Conservation (phyloP, 108 stramenopile species). For the Mediolabrus comicus region DNA sequence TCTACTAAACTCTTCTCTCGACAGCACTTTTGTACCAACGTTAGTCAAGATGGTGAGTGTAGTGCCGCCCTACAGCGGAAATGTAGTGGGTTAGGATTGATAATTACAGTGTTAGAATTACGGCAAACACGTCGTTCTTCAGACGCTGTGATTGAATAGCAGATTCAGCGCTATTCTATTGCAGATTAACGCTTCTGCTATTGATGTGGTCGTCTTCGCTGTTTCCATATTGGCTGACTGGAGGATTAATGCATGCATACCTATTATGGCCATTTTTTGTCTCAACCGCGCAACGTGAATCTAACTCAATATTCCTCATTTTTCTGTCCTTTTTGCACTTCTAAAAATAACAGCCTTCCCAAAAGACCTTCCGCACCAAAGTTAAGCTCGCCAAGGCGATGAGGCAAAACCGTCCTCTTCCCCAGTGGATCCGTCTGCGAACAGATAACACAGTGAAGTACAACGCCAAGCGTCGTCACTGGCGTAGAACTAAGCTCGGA, state of each 20-base stretch:
- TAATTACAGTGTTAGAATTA: background rate
- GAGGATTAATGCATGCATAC: background rate
- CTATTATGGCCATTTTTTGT: background rate
- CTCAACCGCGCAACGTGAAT: background rate
- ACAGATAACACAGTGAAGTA: slow-evolving; percentile 99
- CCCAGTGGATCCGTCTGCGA: slow-evolving; percentile 98
- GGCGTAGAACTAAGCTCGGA: slow-evolving; percentile 99
- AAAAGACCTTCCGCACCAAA: slow-evolving; percentile 99
- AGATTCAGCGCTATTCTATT: no score
- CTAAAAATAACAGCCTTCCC: slow-evolving; percentile 81
- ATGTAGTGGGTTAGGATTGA: background rate
- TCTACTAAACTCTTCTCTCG: background rate
- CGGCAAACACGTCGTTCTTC: background rate
- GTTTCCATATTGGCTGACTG: no score
- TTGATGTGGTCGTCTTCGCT: no score
- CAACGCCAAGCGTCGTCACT: slow-evolving; percentile 99
- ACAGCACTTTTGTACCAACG: background rate
- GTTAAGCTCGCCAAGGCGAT: slow-evolving; percentile 98
- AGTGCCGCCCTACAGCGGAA: background rate
- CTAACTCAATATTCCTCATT: background rate
- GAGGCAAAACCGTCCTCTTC: slow-evolving; percentile 99
- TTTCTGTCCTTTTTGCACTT: background rate
- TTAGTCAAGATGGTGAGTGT: background rate
- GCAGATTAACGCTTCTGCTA: no score
- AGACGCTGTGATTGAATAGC: no score